Base-by-base conservation (phyloP, 495 filamentous ascomycete genomes). In the Halenospora varia region DNA sequence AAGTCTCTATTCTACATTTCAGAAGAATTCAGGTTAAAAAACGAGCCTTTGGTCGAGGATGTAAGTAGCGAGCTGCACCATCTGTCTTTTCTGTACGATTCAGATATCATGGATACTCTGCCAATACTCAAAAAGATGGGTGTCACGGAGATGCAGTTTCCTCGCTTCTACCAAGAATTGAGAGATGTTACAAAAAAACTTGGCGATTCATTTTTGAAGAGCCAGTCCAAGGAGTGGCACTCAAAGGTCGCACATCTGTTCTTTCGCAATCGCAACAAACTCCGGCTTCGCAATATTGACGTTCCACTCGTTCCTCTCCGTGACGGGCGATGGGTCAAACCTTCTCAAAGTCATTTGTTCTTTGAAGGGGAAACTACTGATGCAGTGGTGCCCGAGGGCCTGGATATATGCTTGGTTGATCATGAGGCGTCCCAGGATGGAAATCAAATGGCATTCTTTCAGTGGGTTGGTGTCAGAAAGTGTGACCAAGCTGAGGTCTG, bases 401-500 rank as follows among this genome's bases (percentile, higher is more conserved):
- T 55, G 15, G 42, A 55, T 45, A 46, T 55, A 25, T 40, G 35
- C 23, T 55, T 55, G 42, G 52, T 55, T 46, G 52, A 55, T 47
- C 22, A 19, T 23, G 25, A 55, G 42, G 52, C 52, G 25, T 55
- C 29, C 19, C 52, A 46, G 42, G 52, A 55, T 55, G 18, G 18
- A 2, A 47, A 46, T 55, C 52, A 39, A 46, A 46, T 20, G 42
- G 40, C 10, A 40, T 55, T 55, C 52, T 55, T 55, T 23, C 9
- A 29, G 42, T 45, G 42, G 52, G 13, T 47, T 55, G 19, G 52
- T 18, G 42, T 55, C 18, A 25, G 26, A 29, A 26, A 47, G 9
- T 55, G 52, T 47, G 52, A 55, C 23, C 39, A 55, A 55, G 52
- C 52, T 55, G 52, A 6, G 35, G 52, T 55, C 52, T 55, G 52